phyloP scores from a whole-genome alignment of 2,329 filamentous ascomycete species.

The Arthrocladium fulminans region DNA sequence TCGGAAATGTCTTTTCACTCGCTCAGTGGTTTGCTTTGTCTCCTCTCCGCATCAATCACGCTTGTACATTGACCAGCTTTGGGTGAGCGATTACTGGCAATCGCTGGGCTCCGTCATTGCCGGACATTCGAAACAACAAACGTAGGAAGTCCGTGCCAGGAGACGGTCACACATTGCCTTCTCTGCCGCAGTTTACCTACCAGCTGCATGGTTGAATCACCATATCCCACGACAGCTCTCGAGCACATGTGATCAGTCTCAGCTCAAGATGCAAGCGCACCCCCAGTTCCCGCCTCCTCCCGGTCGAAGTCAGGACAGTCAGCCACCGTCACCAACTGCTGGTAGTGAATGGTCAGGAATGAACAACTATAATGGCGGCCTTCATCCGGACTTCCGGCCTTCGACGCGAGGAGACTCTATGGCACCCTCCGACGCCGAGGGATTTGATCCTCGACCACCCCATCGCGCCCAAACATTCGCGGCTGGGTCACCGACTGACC shows the following conservation, averaged over 20 bases:
- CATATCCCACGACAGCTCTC: neutral
- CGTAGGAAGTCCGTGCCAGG: constrained; percentile 1
- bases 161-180: neutral
- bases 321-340: constrained; percentile 72
- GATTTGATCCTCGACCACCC: constrained; percentile 12
- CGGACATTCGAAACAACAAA: constrained; percentile 1
- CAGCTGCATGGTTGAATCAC: neutral
- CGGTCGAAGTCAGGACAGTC: constrained; percentile 36
- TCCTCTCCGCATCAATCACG: neutral
- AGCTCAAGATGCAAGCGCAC: constrained; percentile 1
- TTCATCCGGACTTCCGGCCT: constrained; percentile 35
- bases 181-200: neutral
- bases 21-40: neutral
- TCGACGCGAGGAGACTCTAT: constrained; percentile 24
- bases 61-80: constrained; percentile 1
- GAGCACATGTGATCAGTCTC: neutral
- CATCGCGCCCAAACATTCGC: constrained; percentile 14
- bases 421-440: constrained; percentile 8
- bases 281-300: constrained; percentile 5
- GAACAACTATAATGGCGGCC: constrained; percentile 53
- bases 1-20: neutral
- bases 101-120: neutral
- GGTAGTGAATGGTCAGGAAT: constrained; percentile 74
- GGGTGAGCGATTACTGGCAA: constrained; percentile 1
- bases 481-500: constrained; percentile 14